Percentiles rank a stretch among this genome's conserved stretches.
phyloP scores from a whole-genome alignment of 139 green algal species.

The Chlorella vulgaris region DNA sequence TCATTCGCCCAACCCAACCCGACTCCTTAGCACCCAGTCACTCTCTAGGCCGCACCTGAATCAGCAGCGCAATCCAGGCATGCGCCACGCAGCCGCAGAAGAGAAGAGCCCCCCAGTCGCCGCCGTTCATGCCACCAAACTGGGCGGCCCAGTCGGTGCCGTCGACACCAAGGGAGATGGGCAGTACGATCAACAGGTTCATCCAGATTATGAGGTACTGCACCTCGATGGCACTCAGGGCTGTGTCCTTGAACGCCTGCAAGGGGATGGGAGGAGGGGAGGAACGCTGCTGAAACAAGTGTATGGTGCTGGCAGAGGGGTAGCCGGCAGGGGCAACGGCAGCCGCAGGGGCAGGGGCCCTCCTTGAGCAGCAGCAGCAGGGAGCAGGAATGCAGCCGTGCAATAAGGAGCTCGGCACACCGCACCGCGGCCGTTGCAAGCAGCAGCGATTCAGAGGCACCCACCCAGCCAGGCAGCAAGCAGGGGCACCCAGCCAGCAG shows the following conservation, averaged over 20 bases:
- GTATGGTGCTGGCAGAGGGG: no score
- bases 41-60: not conserved
- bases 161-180: slow-evolving; percentile 16
- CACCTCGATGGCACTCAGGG: not conserved
- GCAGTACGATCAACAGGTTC: slow-evolving; percentile 7
- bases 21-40: not conserved
- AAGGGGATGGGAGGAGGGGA: not conserved
- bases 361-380: no score
- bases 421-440: not conserved
- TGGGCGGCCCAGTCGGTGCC: slow-evolving; percentile 1
- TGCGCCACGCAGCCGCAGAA: slow-evolving; percentile 23
- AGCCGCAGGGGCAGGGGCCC: not conserved
- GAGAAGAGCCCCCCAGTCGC: slow-evolving; percentile 5
- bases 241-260: not conserved
- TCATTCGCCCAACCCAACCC: not conserved
- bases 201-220: slow-evolving; percentile 10
- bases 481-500: no score
- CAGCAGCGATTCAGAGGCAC: not conserved
- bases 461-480: no score
- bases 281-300: not conserved
- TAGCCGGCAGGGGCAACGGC: not conserved
- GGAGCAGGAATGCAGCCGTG: no score
- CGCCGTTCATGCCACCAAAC: not conserved
- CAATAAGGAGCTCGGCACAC: no score
- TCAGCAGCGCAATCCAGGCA: not conserved